These are phyloP conservation scores for Ophiocordyceps camponoti-saundersi DNA, from an alignment of 2,329 filamentous ascomycete species.

Conservation along the genomic window DNA sequence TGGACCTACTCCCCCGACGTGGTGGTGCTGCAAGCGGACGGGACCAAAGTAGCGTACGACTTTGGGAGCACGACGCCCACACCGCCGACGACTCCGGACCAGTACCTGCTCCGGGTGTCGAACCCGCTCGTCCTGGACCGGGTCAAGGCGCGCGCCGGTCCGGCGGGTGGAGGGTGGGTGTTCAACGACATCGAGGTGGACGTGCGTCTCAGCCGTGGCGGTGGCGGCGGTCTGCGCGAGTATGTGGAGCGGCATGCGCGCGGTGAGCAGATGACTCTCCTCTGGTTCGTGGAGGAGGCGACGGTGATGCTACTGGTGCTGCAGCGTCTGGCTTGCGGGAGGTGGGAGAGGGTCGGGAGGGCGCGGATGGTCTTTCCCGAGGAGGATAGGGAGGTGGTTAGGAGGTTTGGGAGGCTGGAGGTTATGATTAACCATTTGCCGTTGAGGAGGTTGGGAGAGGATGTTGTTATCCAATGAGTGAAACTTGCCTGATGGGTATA, in stretches of 20 bases:
- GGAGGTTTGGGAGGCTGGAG: conserved; percentile 12
- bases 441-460: conserved; percentile 13
- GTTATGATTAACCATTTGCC: conserved; percentile 15
- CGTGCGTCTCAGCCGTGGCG: conserved; percentile 13
- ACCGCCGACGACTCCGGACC: conserved; percentile 9
- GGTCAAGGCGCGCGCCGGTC: conserved; percentile 13
- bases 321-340: conserved; percentile 7
- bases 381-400: conserved; percentile 15
- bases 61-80: conserved; percentile 7
- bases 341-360: conserved; percentile 17
- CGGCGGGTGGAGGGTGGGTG: conserved; percentile 13
- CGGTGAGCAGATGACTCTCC: conserved; percentile 17
- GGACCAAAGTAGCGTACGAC: conserved; percentile 13
- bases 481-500: background rate
- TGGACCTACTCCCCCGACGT: conserved; percentile 19
- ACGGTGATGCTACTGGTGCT: conserved; percentile 16
- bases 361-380: conserved; percentile 17
- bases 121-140: conserved; percentile 16
- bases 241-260: conserved; percentile 16
- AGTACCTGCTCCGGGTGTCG: conserved; percentile 14
- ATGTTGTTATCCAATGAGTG: conserved; percentile 15
- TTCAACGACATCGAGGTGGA: conserved; percentile 18
- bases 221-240: conserved; percentile 11
- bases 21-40: conserved; percentile 11
- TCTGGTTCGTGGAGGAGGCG: conserved; percentile 19